Evolutionary conservation across 331 rosid genomes (phyloP).

Genomic region (Acacia concinna): DNA sequence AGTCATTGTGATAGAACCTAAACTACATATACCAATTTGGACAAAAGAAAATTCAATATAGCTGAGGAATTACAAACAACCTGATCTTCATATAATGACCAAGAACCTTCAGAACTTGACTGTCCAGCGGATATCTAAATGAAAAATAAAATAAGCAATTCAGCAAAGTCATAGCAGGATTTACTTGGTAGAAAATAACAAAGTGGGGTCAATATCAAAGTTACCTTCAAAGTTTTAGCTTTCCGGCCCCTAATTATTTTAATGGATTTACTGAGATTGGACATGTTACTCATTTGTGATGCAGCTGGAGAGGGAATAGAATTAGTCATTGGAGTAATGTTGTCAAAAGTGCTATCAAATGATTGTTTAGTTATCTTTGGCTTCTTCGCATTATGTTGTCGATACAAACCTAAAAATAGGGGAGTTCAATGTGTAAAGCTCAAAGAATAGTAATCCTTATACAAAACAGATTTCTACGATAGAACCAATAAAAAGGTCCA

Average conservation of each 20-base stretch:
- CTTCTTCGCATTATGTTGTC: constrained; percentile 65
- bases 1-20: not conserved
- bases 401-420: constrained; percentile 57
- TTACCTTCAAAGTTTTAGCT: constrained; percentile 64
- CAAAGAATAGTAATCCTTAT: not conserved
- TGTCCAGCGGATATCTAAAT: constrained; percentile 60
- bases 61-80: constrained; percentile 33
- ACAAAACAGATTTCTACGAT: not conserved
- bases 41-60: not conserved
- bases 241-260: constrained; percentile 73
- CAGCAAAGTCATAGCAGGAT: not conserved
- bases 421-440: constrained; percentile 16
- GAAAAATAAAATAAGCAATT: constrained; percentile 13
- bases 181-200: constrained; percentile 11
- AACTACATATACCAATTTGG: not conserved
- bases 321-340: constrained; percentile 53
- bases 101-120: constrained; percentile 68
- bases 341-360: constrained; percentile 69
- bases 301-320: constrained; percentile 87
- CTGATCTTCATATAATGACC: constrained; percentile 89
- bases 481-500: not conserved
- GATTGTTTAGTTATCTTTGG: constrained; percentile 65
- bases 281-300: constrained; percentile 81
- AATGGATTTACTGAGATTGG: constrained; percentile 66
- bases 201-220: constrained; percentile 9